Conservation (phyloP, 2,329 filamentous ascomycete species). For the Claviceps monticola region DNA sequence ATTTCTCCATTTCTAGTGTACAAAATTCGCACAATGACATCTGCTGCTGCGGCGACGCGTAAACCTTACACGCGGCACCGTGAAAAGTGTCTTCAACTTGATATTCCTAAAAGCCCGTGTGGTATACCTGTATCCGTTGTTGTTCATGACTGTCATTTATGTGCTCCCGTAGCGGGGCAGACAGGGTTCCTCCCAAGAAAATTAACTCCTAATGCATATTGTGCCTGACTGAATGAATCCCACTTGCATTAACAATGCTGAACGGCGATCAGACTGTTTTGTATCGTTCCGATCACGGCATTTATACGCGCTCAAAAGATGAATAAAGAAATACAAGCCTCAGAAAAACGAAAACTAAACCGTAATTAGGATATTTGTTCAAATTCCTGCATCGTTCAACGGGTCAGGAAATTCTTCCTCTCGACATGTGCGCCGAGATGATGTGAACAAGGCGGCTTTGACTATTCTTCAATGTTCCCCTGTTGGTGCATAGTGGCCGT, state of each 20-base stretch:
- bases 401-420: neutral
- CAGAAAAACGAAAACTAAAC: neutral
- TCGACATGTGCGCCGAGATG: neutral
- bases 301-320: no score
- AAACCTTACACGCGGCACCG: neutral
- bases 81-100: neutral
- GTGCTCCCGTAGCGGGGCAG: neutral
- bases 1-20: no score
- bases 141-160: constrained; percentile 4
- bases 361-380: neutral
- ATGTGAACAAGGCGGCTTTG: neutral
- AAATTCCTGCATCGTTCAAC: no score
- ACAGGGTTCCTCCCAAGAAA: neutral
- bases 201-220: neutral
- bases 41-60: neutral
- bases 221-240: neutral
- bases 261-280: neutral
- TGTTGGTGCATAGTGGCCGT: constrained; percentile 22
- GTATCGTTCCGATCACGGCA: neutral
- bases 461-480: neutral
- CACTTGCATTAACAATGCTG: neutral
- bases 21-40: neutral
- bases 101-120: constrained; percentile 2
- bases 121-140: constrained; percentile 7
- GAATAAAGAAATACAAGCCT: neutral